Base-by-base conservation (phyloP, 1,284 basidiomycete species). In the Apiotrichum siamense region DNA sequence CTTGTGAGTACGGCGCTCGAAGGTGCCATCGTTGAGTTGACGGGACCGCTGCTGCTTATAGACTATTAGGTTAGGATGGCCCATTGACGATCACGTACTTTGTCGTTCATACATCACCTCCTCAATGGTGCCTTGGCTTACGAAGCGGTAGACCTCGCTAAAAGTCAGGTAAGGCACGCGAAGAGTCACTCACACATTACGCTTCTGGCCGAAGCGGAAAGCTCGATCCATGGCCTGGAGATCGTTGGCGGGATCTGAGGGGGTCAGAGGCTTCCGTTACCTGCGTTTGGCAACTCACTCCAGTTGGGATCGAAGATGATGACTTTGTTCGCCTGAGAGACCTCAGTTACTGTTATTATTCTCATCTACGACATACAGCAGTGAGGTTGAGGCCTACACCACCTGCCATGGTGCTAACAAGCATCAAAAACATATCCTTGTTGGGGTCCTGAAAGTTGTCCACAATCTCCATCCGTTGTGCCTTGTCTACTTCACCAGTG, bases 151-250 rank as follows among this genome's bases (percentile, higher is more conserved):
- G 0, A 80, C 78, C 20, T 75, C 69, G 5, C 70, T 71, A 47
- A 4, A 11, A 1, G 24, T 50, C 32, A 50, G 49, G n/a, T 6
- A 7, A 7, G 17, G 32, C 0, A 9, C 17, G 15, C 29, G 15
- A 26, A 10, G 3, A 7, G 21, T n/a, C 13, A 52, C 67, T 55
- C 49, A 73, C 50, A 80, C 79, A 6, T 77, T 71, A 25, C 77
- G 72, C 27, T 73, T 76, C 60, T 80, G 79, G 6, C 79, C 79
- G 43, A 79, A 77, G 3, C 77, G 70, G 47, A 78, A 78, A 13
- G 76, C 76, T 31, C 78, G 72, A 52, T 79, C 77, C 71, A 73
- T 73, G 0, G 73, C 72, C 57, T 77, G 75, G 7, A 76, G 54
- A 48, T 75, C 73, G 45, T 70, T 68, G 2, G 73, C 73, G 2